Evolutionary conservation across 1,139 yeast species (phyloP), one percentile per base, ranked within the genome.

Genomic region (Blastobotrys buckinghamii): DNA sequence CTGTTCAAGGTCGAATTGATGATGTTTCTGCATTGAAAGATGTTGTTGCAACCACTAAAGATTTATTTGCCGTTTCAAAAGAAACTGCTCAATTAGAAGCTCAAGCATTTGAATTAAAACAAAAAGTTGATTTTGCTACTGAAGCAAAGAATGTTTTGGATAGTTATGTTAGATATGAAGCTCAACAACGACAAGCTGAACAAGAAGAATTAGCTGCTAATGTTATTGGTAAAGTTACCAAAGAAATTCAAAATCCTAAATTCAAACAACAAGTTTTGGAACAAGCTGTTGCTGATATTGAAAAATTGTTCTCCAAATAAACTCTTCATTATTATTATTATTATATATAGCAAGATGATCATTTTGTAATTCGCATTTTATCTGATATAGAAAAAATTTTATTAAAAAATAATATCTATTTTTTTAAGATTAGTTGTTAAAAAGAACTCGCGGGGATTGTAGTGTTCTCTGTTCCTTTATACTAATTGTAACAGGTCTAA

Each of bases 141-240:
- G 96, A 89, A 77, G 97, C 97, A 66, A 89, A 85, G 77, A 74
- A 95, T 52, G 95, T 92, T 54, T 82, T 92, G 69, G 98, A 92
- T 74, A 88, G 97, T 34, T 92, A 98, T 98, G 97, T 89, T 63
- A 88, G 97, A 82, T 88, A 86, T 73, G 98, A 92, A 78, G 84
- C 88, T 61, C 90, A 88, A 69, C 94, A 90, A 64, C 92, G 97
- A 77, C 96, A 88, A 78, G 75, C 84, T 67, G 96, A 92, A 78
- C 98, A 92, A 78, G 81, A 82, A 71, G 96, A 88, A 73, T 81
- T 92, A 66, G 82, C 95, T 48, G 76, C 84, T 69, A 69, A 90
- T 52, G 96, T 92, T 59, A 84, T 89, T 67, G 76, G 88, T 53
- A 89, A 88, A 78, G 95, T 92, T 62, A 81, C 86, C 76, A 75